phyloP scores from a whole-genome alignment of 2,329 filamentous ascomycete species.

The Fusarium coffeatum region DNA sequence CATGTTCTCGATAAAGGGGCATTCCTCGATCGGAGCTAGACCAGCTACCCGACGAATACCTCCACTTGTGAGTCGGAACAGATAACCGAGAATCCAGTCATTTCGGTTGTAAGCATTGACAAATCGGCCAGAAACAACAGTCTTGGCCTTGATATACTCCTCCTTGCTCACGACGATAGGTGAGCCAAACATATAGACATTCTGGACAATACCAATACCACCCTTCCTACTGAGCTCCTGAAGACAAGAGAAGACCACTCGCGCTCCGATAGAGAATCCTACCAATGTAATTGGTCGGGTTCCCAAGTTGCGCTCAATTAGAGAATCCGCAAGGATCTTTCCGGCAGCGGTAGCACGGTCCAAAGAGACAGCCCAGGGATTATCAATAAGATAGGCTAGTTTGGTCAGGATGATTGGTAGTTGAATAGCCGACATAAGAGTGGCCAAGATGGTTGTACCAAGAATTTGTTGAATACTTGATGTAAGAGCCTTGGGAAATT shows the following conservation, averaged over 20 bases:
- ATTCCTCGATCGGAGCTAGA: slow-evolving; percentile 77
- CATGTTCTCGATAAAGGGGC: slow-evolving; percentile 89
- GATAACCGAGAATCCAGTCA: slow-evolving; percentile 96
- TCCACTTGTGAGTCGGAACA: slow-evolving; percentile 93
- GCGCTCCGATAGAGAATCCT: slow-evolving; percentile 91
- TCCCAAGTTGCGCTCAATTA: slow-evolving; percentile 91
- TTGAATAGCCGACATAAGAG: slow-evolving; percentile 91
- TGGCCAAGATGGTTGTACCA: slow-evolving; percentile 86
- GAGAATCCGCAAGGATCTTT: slow-evolving; percentile 91
- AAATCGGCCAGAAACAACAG: slow-evolving; percentile 91
- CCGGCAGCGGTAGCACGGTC: slow-evolving; percentile 90
- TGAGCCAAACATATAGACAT: slow-evolving; percentile 94
- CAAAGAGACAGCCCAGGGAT: slow-evolving; percentile 97
- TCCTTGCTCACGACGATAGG: slow-evolving; percentile 92
- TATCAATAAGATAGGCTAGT: slow-evolving; percentile 95
- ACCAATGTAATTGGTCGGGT: slow-evolving; percentile 92
- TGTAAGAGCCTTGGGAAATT: slow-evolving; percentile 77
- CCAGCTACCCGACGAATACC: slow-evolving; percentile 91
- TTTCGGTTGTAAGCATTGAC: slow-evolving; percentile 94
- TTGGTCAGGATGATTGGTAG: slow-evolving; percentile 94
- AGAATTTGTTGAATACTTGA: slow-evolving; percentile 96
- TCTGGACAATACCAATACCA: slow-evolving; percentile 88
- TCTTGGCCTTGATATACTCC: slow-evolving; percentile 83
- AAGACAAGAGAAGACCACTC: slow-evolving; percentile 92
- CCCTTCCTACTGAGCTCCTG: slow-evolving; percentile 86